Evolutionary conservation across 495 filamentous ascomycete genomes (phyloP), one percentile per base, ranked within the genome.

Genomic region (Polyplosphaeria fusca): DNA sequence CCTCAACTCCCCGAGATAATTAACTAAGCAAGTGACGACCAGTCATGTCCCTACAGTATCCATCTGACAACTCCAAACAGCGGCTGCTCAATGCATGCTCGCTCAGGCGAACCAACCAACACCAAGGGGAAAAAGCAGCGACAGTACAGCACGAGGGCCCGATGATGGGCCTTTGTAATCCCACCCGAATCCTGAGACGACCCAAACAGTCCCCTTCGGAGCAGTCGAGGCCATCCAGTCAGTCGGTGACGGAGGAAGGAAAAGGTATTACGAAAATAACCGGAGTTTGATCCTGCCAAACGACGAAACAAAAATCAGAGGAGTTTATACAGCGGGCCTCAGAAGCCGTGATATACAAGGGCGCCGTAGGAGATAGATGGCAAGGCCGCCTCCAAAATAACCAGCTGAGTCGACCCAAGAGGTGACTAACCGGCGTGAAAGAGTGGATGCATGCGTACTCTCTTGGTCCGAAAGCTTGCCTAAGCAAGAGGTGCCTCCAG

Each of bases 291-390:
- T 26, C 52, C 52, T 23, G 52, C 52, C 52, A 55, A 30, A 20
- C 40, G 47, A 47, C 41, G 41, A 46, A 46, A 11, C 38, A 45
- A 42, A 41, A 27, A 44, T 41, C 39, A 24, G 30, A 7, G 30
- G 30, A 35, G 30, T 48, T 43, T 55, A 40, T 55, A 55, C 52
- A 55, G 23, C 22, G 40, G 47, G 45, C 26, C 41, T 24, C 25
- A 18, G 37, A 25, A 14, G 32, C n/a, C 52, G 27, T 55, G 41
- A 55, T 55, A 55, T 55, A 55, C 52, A 55, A 38, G n/a, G 5
- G 38, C 39, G 39, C 42, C 42, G 43, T 38, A 37, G 22, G 20
- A 28, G 1, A 12, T 23, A 40, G 37, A 42, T 52, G 32, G 41
- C 48, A 4, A 52, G 30, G 30, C 30, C 7, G 30, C 30, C 30